Evolutionary conservation across 108 stramenopile genomes (phyloP), one percentile per base, ranked within the genome.

Genomic region (Schizochytrium sp.): DNA sequence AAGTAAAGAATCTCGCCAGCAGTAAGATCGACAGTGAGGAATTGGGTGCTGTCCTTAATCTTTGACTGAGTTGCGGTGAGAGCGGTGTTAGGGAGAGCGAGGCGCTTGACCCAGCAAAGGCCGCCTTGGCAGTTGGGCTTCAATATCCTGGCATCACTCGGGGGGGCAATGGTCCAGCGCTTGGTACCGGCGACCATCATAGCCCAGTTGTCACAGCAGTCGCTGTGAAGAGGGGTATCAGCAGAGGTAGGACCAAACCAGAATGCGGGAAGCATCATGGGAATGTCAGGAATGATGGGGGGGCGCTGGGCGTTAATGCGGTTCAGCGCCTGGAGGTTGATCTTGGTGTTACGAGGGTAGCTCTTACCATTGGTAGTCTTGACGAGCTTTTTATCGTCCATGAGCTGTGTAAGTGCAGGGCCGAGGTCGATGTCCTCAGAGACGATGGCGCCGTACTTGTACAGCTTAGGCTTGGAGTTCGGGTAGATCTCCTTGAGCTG

Each of bases 171-270:
- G 28, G 55, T n/a, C 76, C 76, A 83, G 50, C 53, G 47, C 28
- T 83, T 83, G 76, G 76, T 83, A 53, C 76, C 76, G 40, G 76
- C 47, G 8, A 83, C 76, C 76, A 83, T 83, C 76, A 83, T 83
- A n/a, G 76, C 76, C 76, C 76, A 83, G 76, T 83, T 83, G 53
- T 83, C 76, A 2, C 76, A 83, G 76, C 76, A 83, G 76, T 83
- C 76, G 76, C 50, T 55, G 76, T 83, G 76, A n/a, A 83, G 3
- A 17, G 76, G 76, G 45, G 76, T 83, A n/a, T 49, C 76, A 8
- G 47, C 76, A 17, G 76, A 83, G 3, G 76, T 83, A 8, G 76
- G 53, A 38, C 50, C 76, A 50, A 83, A 83, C 76, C 76, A 83
- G 28, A 83, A 55, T 5, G 76, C 49, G 15, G 76, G 76, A 7